Evolutionary conservation across 2,329 filamentous ascomycete genomes (phyloP).

Genomic region (Penicillium fuscoglaucum): DNA sequence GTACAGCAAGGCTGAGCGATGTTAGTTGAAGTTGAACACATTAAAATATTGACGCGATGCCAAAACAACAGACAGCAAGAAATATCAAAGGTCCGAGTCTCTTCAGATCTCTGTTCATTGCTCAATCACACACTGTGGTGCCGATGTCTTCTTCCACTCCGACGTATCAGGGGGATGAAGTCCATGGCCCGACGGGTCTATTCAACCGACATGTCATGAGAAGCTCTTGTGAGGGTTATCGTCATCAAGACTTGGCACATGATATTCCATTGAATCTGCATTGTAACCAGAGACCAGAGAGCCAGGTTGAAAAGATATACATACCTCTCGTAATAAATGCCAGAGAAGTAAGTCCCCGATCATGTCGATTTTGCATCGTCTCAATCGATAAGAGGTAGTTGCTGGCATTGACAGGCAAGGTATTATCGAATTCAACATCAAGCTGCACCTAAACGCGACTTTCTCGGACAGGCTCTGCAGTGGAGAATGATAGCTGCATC

Average conservation of each 20-base stretch:
- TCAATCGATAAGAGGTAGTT: not conserved
- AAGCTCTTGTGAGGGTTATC: slow-evolving; percentile 42
- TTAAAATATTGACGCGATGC: not conserved
- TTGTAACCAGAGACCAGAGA: not conserved
- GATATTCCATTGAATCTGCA: slow-evolving; percentile 6
- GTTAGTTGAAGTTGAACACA: not conserved
- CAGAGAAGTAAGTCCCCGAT: not conserved
- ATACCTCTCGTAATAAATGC: not conserved
- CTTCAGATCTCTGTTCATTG: slow-evolving; percentile 51
- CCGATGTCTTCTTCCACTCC: slow-evolving; percentile 42
- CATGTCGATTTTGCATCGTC: not conserved
- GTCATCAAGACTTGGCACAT: slow-evolving; percentile 40
- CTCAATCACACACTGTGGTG: slow-evolving; percentile 42
- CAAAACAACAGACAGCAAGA: not conserved
- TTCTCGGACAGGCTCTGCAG: not conserved
- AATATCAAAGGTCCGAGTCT: slow-evolving; percentile 24
- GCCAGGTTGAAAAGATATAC: not conserved
- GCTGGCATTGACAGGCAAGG: not conserved
- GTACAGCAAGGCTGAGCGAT: not conserved
- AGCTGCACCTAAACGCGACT: not conserved
- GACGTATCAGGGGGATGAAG: slow-evolving; percentile 36
- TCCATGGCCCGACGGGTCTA: slow-evolving; percentile 28
- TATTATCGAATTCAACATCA: not conserved
- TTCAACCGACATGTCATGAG: slow-evolving; percentile 36
- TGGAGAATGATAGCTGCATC: too few relatives aligned